phyloP scores from a whole-genome alignment of 140 eudicot genomes.

The Anethum foeniculum region DNA sequence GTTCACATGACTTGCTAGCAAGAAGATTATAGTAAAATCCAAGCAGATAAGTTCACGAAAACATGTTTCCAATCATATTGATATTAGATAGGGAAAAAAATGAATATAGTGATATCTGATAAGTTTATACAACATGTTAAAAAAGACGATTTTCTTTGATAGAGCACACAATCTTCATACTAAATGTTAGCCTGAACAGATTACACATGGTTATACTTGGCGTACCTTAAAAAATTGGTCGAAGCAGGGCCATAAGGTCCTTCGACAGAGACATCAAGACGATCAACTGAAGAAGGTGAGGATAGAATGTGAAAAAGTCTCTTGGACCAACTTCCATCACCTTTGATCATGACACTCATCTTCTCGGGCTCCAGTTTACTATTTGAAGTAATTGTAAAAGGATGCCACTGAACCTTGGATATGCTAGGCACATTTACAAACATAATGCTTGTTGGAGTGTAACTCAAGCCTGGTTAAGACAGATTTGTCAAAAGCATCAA shows the following conservation, averaged over 20 bases:
- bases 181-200: neutral
- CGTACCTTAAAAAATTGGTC: conserved; percentile 36
- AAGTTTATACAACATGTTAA: neutral
- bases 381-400: conserved; percentile 44
- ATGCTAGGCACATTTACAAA: conserved; percentile 40
- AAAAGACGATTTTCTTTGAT: neutral
- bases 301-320: conserved; percentile 29
- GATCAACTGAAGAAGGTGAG: conserved; percentile 25
- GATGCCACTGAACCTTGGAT: conserved; percentile 60
- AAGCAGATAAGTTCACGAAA: neutral
- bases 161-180: neutral
- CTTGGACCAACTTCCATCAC: conserved; percentile 43
- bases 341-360: conserved; percentile 43
- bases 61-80: neutral
- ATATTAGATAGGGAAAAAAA: neutral
- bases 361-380: conserved; percentile 36
- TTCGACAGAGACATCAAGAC: conserved; percentile 34
- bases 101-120: neutral
- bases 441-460: conserved; percentile 43
- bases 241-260: conserved; percentile 60
- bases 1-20: neutral
- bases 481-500: neutral
- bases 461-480: conserved; percentile 23
- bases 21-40: neutral
- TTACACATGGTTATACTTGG: neutral